These are phyloP conservation scores for Pilaira anomala DNA, from an alignment of 192 early-diverging fungal species.

Conservation along the genomic window DNA sequence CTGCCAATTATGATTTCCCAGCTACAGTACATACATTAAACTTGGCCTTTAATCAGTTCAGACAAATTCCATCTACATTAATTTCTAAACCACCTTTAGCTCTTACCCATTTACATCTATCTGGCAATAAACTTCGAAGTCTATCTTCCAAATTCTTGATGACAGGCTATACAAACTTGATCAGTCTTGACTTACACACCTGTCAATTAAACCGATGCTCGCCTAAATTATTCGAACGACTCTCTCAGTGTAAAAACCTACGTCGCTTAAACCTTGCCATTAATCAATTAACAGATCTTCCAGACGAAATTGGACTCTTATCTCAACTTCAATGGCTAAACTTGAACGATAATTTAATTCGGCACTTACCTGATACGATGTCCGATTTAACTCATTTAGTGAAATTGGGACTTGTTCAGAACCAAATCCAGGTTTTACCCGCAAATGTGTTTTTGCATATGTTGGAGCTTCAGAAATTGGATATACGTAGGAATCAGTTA, in stretches of 20 bases:
- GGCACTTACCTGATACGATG: constrained; percentile 32
- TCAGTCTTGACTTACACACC: constrained; percentile 48
- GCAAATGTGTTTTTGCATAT: constrained; percentile 29
- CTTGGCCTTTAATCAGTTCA: constrained; percentile 39
- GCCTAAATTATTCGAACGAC: background rate
- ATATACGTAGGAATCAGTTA: constrained; percentile 43
- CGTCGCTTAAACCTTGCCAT: constrained; percentile 46
- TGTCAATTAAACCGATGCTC: constrained; percentile 31
- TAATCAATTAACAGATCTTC: constrained; percentile 39
- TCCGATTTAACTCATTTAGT: constrained; percentile 37
- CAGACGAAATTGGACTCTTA: constrained; percentile 34
- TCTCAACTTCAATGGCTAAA: constrained; percentile 44
- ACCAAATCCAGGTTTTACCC: constrained; percentile 36
- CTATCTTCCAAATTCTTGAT: constrained; percentile 33
- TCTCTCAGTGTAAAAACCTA: constrained; percentile 22
- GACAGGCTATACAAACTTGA: constrained; percentile 26
- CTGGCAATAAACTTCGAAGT: constrained; percentile 35
- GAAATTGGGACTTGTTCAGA: constrained; percentile 50
- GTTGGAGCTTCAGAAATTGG: constrained; percentile 38
- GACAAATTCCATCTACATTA: constrained; percentile 26
- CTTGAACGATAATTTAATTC: constrained; percentile 45
- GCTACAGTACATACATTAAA: constrained; percentile 36
- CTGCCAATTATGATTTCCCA: constrained; percentile 23
- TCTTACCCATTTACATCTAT: constrained; percentile 38
- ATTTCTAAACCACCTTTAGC: constrained; percentile 26